Percentiles rank a stretch among this genome's conserved stretches.
phyloP scores from a whole-genome alignment of 495 filamentous ascomycete genomes.

The Talaromyces adpressus region DNA sequence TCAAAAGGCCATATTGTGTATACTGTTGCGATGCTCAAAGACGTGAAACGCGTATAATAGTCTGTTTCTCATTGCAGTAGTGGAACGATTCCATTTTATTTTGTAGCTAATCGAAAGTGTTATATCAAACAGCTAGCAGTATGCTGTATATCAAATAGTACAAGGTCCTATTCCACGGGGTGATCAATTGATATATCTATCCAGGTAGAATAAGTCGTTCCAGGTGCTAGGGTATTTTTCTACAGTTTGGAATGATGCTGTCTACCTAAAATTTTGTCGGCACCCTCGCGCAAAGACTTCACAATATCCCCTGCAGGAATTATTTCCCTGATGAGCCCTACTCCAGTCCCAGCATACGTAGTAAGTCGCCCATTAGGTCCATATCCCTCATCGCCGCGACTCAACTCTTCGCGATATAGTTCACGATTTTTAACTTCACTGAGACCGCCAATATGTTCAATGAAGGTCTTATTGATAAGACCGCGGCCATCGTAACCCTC shows the following conservation, averaged over 20 bases:
- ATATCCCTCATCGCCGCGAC: conserved; percentile 47
- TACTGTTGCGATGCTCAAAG: no score
- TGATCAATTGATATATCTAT: neutral
- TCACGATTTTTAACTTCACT: conserved; percentile 45
- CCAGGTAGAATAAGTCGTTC: neutral
- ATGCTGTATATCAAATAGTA: no score
- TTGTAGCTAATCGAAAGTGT: no score
- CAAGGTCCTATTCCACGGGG: neutral
- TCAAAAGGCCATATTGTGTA: no score
- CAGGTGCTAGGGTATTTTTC: neutral
- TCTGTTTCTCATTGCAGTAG: no score
- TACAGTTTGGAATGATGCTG: neutral
- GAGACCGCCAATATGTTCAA: conserved; percentile 42
- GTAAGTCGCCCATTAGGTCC: conserved; percentile 51
- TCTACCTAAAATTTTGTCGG: neutral
- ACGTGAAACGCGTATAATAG: no score
- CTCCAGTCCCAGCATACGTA: conserved; percentile 52
- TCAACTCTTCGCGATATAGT: conserved; percentile 42
- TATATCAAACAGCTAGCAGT: no score
- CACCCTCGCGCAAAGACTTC: conserved; percentile 14
- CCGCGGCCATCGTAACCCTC: conserved; percentile 51
- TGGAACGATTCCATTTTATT: no score
- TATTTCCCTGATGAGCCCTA: conserved; percentile 27
- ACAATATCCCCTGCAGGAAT: conserved; percentile 25
- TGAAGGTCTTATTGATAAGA: conserved; percentile 54